phyloP scores from a whole-genome alignment of 192 early-diverging fungal species.

The Linnemannia elongata region DNA sequence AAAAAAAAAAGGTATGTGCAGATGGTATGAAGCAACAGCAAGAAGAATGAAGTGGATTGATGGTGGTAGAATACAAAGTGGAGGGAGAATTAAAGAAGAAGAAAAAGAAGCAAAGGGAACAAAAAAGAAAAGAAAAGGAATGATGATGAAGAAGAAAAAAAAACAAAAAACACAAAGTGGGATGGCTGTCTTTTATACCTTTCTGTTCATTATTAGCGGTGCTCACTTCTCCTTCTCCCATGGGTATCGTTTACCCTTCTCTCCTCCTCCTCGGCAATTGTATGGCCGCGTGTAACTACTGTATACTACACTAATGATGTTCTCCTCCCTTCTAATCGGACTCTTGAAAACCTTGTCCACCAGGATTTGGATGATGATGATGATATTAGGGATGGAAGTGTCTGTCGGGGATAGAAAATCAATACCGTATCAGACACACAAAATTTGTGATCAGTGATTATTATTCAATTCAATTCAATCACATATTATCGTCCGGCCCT shows the following conservation, averaged over 20 bases:
- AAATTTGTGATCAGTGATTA: neutral
- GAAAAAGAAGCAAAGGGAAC: constrained; percentile 3
- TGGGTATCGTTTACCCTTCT: neutral
- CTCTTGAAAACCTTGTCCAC: neutral
- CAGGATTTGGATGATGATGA: neutral
- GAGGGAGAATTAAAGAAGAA: neutral
- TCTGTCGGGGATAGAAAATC: neutral
- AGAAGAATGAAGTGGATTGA: neutral
- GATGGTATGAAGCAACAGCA: neutral
- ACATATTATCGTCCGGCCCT: neutral
- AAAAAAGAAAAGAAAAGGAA: constrained; percentile 2
- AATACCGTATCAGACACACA: neutral
- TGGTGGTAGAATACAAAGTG: constrained; percentile 17
- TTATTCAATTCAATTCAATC: neutral
- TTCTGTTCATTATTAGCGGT: neutral
- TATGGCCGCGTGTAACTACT: neutral
- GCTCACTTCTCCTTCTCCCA: neutral
- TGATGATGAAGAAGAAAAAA: constrained; percentile 5
- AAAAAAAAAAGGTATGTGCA: neutral
- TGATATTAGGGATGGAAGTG: neutral
- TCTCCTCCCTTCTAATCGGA: neutral
- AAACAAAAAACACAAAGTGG: neutral
- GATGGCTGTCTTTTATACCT: constrained; percentile 14
- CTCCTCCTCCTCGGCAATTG: neutral
- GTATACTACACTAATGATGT: neutral